phyloP scores from a whole-genome alignment of 2,329 filamentous ascomycete genomes.

The Aureobasidium sp. region DNA sequence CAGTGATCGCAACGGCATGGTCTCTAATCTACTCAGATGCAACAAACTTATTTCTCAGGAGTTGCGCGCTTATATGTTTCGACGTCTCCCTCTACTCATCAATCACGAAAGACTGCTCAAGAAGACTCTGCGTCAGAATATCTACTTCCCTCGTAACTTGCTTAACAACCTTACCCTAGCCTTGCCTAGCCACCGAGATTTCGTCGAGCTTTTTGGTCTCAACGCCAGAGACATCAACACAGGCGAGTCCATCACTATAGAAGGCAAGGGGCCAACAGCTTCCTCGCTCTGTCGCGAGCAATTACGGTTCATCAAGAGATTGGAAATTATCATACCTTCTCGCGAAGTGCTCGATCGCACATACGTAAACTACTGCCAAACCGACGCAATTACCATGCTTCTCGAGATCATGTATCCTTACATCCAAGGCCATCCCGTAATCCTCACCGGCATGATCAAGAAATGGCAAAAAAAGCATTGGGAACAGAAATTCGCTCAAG shows the following conservation, averaged over 20 bases:
- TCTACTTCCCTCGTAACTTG: neutral
- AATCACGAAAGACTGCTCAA: constrained; percentile 17
- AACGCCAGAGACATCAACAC: neutral
- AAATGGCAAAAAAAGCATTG: constrained; percentile 22
- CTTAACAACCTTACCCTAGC: constrained; percentile 22
- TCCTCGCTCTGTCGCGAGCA: constrained; percentile 12
- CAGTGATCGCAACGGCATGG: constrained; percentile 5
- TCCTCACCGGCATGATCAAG: constrained; percentile 23
- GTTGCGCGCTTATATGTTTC: constrained; percentile 20
- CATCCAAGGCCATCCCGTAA: constrained; percentile 23
- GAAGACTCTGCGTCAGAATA: constrained; percentile 17
- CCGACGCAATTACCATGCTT: constrained; percentile 20
- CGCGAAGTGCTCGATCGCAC: neutral
- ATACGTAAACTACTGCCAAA: constrained; percentile 21
- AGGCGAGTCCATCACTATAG: neutral
- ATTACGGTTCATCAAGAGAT: constrained; percentile 17
- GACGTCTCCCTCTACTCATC: constrained; percentile 20
- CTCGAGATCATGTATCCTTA: constrained; percentile 21
- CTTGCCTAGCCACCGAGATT: constrained; percentile 19
- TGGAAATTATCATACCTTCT: constrained; percentile 20
- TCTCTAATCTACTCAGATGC: constrained; percentile 16
- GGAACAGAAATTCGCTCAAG: constrained; percentile 4
- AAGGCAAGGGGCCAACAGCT: neutral
- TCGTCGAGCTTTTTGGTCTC: constrained; percentile 23
- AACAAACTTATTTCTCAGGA: constrained; percentile 22